Evolutionary conservation across 2,329 filamentous ascomycete genomes (phyloP).

Genomic region (Diaporthe sp.): DNA sequence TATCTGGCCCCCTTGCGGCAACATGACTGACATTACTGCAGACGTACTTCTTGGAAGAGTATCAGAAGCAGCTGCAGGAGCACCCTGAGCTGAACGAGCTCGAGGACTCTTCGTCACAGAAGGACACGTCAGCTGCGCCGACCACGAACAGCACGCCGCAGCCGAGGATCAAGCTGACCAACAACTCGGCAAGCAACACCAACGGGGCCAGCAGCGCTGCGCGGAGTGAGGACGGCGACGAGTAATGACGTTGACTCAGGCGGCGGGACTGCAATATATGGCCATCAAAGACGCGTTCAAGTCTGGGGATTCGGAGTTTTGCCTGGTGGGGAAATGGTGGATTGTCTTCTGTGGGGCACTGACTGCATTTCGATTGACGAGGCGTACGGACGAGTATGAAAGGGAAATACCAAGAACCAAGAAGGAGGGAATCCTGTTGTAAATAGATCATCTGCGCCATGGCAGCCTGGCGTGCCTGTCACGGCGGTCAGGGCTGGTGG

Average conservation of each 20-base stretch:
- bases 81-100: slow-evolving; percentile 69
- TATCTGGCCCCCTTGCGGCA: neutral
- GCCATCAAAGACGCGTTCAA: slow-evolving; percentile 9
- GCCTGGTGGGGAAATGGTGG: slow-evolving; percentile 15
- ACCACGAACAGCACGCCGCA: slow-evolving; percentile 76
- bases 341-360: slow-evolving; percentile 16
- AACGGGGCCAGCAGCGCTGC: slow-evolving; percentile 39
- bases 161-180: slow-evolving; percentile 79
- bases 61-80: slow-evolving; percentile 66
- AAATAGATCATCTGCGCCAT: slow-evolving; percentile 32
- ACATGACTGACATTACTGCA: slow-evolving; percentile 54
- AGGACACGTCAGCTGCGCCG: slow-evolving; percentile 61
- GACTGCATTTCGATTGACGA: slow-evolving; percentile 39
- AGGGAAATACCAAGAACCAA: slow-evolving; percentile 42
- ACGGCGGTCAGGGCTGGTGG: slow-evolving; percentile 5
- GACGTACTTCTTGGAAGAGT: slow-evolving; percentile 69
- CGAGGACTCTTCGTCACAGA: slow-evolving; percentile 60
- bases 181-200: slow-evolving; percentile 52
- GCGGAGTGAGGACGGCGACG: slow-evolving; percentile 40
- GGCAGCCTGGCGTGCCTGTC: slow-evolving; percentile 1
- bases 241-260: slow-evolving; percentile 23
- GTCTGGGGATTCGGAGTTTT: slow-evolving; percentile 36
- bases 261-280: neutral
- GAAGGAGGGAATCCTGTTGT: slow-evolving; percentile 29
- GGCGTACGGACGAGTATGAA: slow-evolving; percentile 38